A percentile compares a stretch with the other conserved stretches of the same genome.
Conservation (phyloP, 2,329 filamentous ascomycete genomes). For the Phaeosphaeria sp. region DNA sequence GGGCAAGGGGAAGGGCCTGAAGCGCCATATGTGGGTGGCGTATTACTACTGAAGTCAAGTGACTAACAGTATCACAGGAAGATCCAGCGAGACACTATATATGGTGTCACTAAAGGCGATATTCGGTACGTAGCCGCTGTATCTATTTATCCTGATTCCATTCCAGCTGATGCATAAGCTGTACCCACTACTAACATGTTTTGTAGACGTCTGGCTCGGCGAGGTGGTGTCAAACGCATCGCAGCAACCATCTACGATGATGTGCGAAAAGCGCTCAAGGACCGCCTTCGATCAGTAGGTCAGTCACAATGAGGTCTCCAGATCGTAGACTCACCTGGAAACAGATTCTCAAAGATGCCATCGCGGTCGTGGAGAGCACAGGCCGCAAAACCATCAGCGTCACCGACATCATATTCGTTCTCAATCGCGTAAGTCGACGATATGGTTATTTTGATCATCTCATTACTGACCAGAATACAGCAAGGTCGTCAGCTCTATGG, state of each 20-base stretch:
- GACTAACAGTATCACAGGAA: conserved; percentile 25
- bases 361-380: conserved; percentile 31
- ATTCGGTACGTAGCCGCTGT: conserved; percentile 35
- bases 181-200: conserved; percentile 10
- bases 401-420: conserved; percentile 37
- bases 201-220: conserved; percentile 69
- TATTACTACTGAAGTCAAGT: neutral
- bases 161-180: neutral
- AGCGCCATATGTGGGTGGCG: conserved; percentile 34
- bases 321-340: neutral
- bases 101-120: conserved; percentile 43
- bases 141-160: neutral
- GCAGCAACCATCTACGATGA: conserved; percentile 70
- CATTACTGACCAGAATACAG: conserved; percentile 7
- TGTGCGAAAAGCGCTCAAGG: conserved; percentile 59
- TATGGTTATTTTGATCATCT: neutral
- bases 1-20: conserved; percentile 26
- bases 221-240: conserved; percentile 79
- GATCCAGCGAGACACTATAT: conserved; percentile 39
- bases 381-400: conserved; percentile 40
- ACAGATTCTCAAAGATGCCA: conserved; percentile 34
- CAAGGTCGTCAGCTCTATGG: conserved; percentile 33
- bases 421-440: conserved; percentile 35
- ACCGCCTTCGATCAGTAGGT: conserved; percentile 50
- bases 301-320: neutral